Evolutionary conservation across 352 stramenopile species (phyloP).

Genomic region (Globisporangium cystogenes): DNA sequence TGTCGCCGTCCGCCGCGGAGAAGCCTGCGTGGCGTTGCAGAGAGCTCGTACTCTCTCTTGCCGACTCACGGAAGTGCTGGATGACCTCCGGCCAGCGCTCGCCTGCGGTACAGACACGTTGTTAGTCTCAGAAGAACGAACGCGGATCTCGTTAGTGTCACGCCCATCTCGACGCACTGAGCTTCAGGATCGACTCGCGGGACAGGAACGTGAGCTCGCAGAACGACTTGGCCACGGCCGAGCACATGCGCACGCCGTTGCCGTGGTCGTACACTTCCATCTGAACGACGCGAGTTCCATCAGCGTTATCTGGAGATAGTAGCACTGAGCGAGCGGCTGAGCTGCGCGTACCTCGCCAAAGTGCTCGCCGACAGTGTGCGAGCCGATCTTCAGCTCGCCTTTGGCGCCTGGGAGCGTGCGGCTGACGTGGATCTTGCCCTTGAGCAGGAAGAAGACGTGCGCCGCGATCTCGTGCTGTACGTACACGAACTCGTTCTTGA

Average conservation of each 20-base stretch:
- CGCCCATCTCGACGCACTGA: slow-evolving; percentile 33
- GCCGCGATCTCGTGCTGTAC: slow-evolving; percentile 79
- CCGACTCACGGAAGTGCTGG: slow-evolving; percentile 50
- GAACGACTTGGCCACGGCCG: slow-evolving; percentile 70
- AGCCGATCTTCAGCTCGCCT: slow-evolving; percentile 40
- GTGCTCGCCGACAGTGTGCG: slow-evolving; percentile 50
- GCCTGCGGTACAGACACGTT: slow-evolving; percentile 17
- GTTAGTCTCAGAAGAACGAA: neutral
- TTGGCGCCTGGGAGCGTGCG: slow-evolving; percentile 38
- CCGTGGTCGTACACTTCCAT: slow-evolving; percentile 83
- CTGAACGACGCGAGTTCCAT: slow-evolving; percentile 10
- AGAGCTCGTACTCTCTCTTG: slow-evolving; percentile 29
- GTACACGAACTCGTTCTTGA: slow-evolving; percentile 78
- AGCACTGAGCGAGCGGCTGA: neutral
- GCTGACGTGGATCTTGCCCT: slow-evolving; percentile 63
- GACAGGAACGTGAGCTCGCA: slow-evolving; percentile 80
- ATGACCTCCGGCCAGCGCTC: slow-evolving; percentile 68
- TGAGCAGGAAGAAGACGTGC: slow-evolving; percentile 81
- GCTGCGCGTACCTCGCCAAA: slow-evolving; percentile 65
- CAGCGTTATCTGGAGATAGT: too few species aligned
- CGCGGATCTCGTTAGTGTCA: neutral
- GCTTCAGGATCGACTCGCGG: slow-evolving; percentile 60
- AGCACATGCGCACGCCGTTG: slow-evolving; percentile 82
- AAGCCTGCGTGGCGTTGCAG: slow-evolving; percentile 31
- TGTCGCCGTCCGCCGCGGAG: slow-evolving; percentile 12